These are phyloP conservation scores for Paramecium tetraurelia DNA, from an alignment of 73 alveolate genomes.

Conservation along the genomic window DNA sequence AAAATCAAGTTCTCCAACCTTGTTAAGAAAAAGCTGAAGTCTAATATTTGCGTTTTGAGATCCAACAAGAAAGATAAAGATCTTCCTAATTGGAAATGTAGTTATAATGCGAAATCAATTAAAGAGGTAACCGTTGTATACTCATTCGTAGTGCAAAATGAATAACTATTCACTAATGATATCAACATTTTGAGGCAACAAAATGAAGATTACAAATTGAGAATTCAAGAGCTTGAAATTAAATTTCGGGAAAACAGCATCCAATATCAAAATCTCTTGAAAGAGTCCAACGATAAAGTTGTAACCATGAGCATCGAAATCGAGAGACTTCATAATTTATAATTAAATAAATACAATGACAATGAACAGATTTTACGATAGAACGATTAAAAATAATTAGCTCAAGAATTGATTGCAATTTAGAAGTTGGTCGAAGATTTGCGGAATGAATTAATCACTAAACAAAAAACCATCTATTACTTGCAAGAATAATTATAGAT, in stretches of 20 bases:
- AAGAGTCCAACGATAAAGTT: neutral
- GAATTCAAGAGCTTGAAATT: neutral
- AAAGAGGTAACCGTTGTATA: neutral
- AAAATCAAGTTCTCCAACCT: constrained; percentile 18
- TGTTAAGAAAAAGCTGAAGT: constrained; percentile 29
- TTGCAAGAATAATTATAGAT: neutral
- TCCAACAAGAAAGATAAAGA: constrained; percentile 1
- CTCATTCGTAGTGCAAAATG: neutral
- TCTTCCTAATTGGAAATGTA: neutral
- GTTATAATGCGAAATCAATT: neutral
- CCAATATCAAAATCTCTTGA: neutral
- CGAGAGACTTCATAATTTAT: neutral
- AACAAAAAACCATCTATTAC: constrained; percentile 18
- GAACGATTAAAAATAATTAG: neutral
- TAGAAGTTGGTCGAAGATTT: constrained; percentile 29
- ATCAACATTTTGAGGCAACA: neutral
- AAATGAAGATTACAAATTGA: constrained; percentile 16
- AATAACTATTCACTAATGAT: constrained; percentile 6
- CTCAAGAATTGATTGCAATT: neutral
- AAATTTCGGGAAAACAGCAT: constrained; percentile 20
- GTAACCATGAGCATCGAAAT: neutral
- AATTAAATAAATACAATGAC: neutral
- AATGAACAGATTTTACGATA: neutral
- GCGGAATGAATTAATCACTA: neutral
- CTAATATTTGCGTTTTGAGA: constrained; percentile 34